These are phyloP conservation scores for Coemansia sp. DNA, from an alignment of 192 early-diverging fungal genomes.

Conservation along the genomic window DNA sequence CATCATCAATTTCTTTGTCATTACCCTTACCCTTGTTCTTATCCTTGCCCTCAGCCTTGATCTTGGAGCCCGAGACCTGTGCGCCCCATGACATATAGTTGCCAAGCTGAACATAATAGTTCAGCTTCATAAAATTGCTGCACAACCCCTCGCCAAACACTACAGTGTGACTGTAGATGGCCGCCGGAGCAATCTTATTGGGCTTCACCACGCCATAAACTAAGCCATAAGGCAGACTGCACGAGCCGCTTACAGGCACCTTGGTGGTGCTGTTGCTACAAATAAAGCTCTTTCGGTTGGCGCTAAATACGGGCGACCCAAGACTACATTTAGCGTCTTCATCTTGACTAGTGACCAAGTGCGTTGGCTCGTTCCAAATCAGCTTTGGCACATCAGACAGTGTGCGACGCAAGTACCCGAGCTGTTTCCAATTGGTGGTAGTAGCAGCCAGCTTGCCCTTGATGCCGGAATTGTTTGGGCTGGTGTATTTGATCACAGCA, in stretches of 20 bases:
- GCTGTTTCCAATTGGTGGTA: conserved; percentile 13
- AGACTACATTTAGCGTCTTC: conserved; percentile 9
- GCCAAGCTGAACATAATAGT: conserved; percentile 28
- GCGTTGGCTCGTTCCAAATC: conserved; percentile 14
- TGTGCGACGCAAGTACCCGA: conserved; percentile 18
- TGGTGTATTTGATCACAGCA: conserved; percentile 24
- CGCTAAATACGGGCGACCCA: conserved; percentile 30
- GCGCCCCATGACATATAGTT: conserved; percentile 43
- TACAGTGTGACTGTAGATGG: conserved; percentile 41
- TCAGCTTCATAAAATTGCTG: conserved; percentile 16
- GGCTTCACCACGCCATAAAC: conserved; percentile 21
- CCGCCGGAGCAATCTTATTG: conserved; percentile 15
- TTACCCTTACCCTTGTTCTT: too few species aligned
- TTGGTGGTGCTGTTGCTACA: conserved; percentile 16
- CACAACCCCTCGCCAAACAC: conserved; percentile 38
- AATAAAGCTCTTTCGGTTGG: conserved; percentile 26
- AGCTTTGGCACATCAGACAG: conserved; percentile 2
- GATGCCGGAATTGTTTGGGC: background rate
- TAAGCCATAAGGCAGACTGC: conserved; percentile 29
- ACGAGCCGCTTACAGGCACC: conserved; percentile 11
- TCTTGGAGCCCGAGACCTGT: background rate
- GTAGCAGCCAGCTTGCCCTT: background rate
- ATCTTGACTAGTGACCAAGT: conserved; percentile 1
- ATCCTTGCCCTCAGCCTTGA: background rate
- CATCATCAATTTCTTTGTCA: too few species aligned